phyloP scores from a whole-genome alignment of 768 basidiomycete species.

The Suillus placidus region DNA sequence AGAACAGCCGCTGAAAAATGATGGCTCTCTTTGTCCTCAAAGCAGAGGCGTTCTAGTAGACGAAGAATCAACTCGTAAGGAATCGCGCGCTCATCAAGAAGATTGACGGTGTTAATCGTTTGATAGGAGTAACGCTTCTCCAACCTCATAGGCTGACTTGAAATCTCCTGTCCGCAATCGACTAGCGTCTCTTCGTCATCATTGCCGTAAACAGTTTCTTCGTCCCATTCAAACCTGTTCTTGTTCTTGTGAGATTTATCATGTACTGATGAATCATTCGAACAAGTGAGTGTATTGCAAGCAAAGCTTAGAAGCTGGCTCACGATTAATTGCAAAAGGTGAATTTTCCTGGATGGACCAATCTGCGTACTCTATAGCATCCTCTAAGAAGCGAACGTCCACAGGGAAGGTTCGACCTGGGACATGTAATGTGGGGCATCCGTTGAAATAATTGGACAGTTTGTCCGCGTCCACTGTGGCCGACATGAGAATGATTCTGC shows the following conservation, averaged over 20 bases:
- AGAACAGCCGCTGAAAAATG: constrained; percentile 79
- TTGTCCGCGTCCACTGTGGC: constrained; percentile 93
- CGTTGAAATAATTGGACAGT: constrained; percentile 86
- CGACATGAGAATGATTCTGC: constrained; percentile 92
- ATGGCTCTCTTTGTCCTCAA: constrained; percentile 53
- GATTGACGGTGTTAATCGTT: constrained; percentile 78
- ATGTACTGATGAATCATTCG: constrained; percentile 43
- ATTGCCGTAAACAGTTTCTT: constrained; percentile 61
- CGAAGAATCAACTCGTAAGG: constrained; percentile 89
- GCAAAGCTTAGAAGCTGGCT: constrained; percentile 26
- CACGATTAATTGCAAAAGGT: constrained; percentile 75
- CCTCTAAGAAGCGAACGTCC: constrained; percentile 82
- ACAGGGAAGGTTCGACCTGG: constrained; percentile 97
- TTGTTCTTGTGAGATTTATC: constrained; percentile 69
- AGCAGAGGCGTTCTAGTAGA: constrained; percentile 83
- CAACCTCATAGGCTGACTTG: constrained; percentile 46
- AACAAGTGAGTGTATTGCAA: constrained; percentile 2
- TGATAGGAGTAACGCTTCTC: constrained; percentile 80
- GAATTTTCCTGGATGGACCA: constrained; percentile 84
- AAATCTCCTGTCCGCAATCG: neutral
- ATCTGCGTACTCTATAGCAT: constrained; percentile 79
- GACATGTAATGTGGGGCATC: constrained; percentile 80
- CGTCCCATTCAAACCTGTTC: constrained; percentile 74
- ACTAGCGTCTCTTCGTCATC: constrained; percentile 58
- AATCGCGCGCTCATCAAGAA: constrained; percentile 85